Evolutionary conservation across 441 rosid species (phyloP).

Genomic region (Populus hybrid): DNA sequence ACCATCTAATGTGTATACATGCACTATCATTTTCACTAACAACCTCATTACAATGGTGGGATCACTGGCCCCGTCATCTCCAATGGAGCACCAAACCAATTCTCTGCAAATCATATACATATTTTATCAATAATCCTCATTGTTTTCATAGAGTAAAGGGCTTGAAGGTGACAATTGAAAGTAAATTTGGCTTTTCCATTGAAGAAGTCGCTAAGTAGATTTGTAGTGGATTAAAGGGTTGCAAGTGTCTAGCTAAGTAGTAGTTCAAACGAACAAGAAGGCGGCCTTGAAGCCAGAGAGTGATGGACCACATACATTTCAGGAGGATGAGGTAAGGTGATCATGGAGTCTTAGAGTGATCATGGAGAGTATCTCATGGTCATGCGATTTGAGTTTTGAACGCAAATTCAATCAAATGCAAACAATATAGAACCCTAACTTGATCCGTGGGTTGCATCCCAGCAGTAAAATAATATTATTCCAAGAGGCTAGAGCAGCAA

Average conservation of each 20-base stretch:
- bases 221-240: not conserved
- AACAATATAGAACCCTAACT: not conserved
- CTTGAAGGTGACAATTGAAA: constrained; percentile 14
- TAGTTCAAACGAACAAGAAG: not conserved
- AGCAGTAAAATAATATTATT: too few relatives aligned
- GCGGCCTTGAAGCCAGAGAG: not conserved
- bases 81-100: not conserved
- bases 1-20: not conserved
- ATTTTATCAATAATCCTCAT: not conserved
- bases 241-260: not conserved
- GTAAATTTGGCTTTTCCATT: constrained; percentile 8
- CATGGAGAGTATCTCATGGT: not conserved
- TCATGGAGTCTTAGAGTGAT: not conserved
- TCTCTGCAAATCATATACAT: not conserved
- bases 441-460: not conserved
- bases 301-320: not conserved
- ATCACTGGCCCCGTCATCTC: constrained; percentile 2
- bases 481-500: not conserved
- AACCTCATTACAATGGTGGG: not conserved
- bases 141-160: not conserved
- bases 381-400: not conserved
- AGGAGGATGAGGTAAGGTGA: not conserved
- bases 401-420: not conserved
- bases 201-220: not conserved
- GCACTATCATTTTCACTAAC: constrained; percentile 10